Evolutionary conservation across 345 rosid genomes (phyloP), one percentile per base, ranked within the genome.

Genomic region (Geranium rotundifolium): DNA sequence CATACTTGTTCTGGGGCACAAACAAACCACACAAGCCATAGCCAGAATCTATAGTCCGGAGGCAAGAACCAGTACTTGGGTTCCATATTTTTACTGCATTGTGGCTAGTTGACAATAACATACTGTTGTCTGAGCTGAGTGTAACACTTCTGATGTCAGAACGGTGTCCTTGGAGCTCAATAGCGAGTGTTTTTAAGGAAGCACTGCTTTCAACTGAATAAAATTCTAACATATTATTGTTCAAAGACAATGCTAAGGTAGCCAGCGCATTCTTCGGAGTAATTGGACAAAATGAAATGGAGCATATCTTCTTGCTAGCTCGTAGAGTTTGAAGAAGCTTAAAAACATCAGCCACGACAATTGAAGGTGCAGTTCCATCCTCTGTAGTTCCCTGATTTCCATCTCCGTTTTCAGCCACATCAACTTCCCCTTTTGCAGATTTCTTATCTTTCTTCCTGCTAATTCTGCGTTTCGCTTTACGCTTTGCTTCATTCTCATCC

Each of bases 91-190:
- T 92, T 18, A 87, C 86, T 39, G 95, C 83, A 74, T 81, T 83
- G 82, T 92, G 95, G 78, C 99, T 89, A 9, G 97, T 92, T 74
- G 99, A 90, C 96, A 92, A 79, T 78, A 92, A 76, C 69, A 90
- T 85, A 37, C 80, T 82, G 76, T 82, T 92, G 72, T 92, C 97
- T 62, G 87, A 77, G 74, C 91, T 89, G 69, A 92, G 95, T 59
- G 97, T 76, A 61, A 90, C 79, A 63, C 99, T 92, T 75, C 99
- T 86, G 70, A 92, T 85, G 68, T 84, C 97, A 66, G 97, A 84
- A 58, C 99, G 90, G 72, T 92, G 95, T 61, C 99, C 99, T 56
- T 85, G 88, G 29, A 87, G 91, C 64, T 92, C 99, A 77, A 92
- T 85, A 74, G 84, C 68, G 60, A 79, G 75, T 65, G 77, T 65